Base-by-base conservation (phyloP, 345 rosid genomes). In the Gossypium stocksii region DNA sequence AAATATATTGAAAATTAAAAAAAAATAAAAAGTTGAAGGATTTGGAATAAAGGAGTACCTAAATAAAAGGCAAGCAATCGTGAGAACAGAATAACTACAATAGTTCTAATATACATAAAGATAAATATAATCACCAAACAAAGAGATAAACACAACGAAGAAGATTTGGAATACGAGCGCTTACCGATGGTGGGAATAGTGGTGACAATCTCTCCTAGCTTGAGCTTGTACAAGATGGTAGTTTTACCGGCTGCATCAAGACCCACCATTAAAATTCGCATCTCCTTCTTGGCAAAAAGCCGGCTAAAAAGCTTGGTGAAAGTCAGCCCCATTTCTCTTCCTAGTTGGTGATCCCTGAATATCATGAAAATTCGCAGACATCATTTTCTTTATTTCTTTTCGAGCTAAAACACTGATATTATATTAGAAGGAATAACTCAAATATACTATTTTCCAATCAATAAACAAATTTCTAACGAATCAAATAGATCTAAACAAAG, bases 271-370 rank as follows among this genome's bases (percentile, higher is more conserved):
- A 34, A 34, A 34, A 34, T 34, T 34, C 7, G 41, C 41, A 34
- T 34, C 41, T 34, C 41, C 41, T 34, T 34, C 41, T 34, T 34
- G 41, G 41, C 41, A 34, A 34, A 34, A 34, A 34, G 41, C 41
- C 41, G 41, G 79, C 89, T 87, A 74, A 89, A 89, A 74, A 89
- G 88, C 86, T 89, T 89, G 2, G 88, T 84, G 80, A 89, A 89
- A 57, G 89, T 84, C 81, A 89, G 77, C 77, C 90, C 93, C 93
- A 89, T 89, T 72, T 63, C 75, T 56, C 46, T 81, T 78, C 69
- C 75, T 66, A 34, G 29, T 57, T 70, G 54, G 12, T 67, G 78
- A 81, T 78, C 84, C 82, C 82, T 73, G 53, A 15, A 56, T 7
- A 74, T 77, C n/a, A 57, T 9, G 14, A 20, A 57, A 57, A 57